Conservation (phyloP, 2,329 filamentous ascomycete genomes). For the Calonectria honghensis region DNA sequence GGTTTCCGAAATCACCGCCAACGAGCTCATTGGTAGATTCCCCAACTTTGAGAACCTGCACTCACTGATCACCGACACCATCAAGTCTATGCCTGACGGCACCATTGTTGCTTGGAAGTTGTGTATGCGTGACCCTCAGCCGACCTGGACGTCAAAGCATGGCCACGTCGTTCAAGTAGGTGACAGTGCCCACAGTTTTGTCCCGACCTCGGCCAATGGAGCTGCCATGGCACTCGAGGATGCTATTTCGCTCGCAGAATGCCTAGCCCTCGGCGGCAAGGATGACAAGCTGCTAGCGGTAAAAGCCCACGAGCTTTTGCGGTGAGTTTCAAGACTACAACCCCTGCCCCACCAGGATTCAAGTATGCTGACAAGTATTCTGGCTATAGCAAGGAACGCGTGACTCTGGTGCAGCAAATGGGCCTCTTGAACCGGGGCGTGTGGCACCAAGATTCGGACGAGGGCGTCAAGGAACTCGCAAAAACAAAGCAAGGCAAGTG, state of each 20-base stretch:
- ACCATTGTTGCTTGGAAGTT: constrained; percentile 9
- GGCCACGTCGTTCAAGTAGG: background rate
- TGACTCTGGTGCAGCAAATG: background rate
- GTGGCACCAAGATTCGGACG: background rate
- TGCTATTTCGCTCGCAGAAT: background rate
- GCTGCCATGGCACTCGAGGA: constrained; percentile 4
- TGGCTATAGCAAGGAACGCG: background rate
- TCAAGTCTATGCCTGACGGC: background rate
- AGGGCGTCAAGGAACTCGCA: background rate
- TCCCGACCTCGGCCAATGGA: constrained; percentile 5
- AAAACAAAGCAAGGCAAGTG: constrained; percentile 11
- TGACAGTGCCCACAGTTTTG: constrained; percentile 4
- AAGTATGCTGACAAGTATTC: background rate
- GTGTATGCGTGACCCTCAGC: constrained; percentile 5
- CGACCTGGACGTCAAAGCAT: background rate
- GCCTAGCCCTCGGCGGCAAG: background rate
- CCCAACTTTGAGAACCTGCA: background rate
- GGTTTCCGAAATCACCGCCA: background rate
- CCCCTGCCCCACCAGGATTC: background rate
- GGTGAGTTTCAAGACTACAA: background rate
- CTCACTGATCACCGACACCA: background rate
- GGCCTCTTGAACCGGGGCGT: constrained; percentile 3
- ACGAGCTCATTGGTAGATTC: background rate
- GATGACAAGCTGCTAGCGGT: background rate
- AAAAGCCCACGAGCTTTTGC: background rate